phyloP scores from a whole-genome alignment of 2,329 filamentous ascomycete species.

The Ophiostoma tasmaniense region DNA sequence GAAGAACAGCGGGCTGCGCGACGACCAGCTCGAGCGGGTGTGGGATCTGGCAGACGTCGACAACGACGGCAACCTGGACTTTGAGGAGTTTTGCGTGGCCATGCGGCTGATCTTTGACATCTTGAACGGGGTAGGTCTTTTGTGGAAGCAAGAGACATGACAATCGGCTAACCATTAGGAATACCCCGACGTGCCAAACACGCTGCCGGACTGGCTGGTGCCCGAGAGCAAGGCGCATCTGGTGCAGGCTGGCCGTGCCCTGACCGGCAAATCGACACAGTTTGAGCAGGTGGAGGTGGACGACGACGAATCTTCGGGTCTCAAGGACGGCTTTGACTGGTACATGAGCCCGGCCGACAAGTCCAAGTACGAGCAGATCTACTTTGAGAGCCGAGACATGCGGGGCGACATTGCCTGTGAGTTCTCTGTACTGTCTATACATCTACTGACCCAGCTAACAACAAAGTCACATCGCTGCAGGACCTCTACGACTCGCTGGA shows the following conservation, averaged over 20 bases:
- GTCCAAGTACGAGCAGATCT: conserved; percentile 93
- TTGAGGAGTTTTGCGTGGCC: conserved; percentile 98
- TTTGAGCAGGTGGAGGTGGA: conserved; percentile 68
- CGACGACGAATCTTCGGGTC: conserved; percentile 68
- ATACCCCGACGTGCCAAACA: conserved; percentile 76
- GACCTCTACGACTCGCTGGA: conserved; percentile 78
- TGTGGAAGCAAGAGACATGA: not conserved
- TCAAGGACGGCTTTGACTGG: conserved; percentile 98
- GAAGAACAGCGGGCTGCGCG: conserved; percentile 54
- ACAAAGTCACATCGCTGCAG: conserved; percentile 56
- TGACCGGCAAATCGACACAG: conserved; percentile 68
- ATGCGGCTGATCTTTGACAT: conserved; percentile 98
- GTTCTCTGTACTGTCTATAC: not conserved
- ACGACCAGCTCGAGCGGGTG: conserved; percentile 83
- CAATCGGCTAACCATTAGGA: conserved; percentile 47
- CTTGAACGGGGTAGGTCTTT: conserved; percentile 72
- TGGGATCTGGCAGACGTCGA: conserved; percentile 98
- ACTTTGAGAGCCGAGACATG: conserved; percentile 80
- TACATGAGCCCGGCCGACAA: conserved; percentile 94
- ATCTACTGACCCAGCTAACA: not conserved
- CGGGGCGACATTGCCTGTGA: conserved; percentile 66
- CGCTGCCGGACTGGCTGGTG: conserved; percentile 90
- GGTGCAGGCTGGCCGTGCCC: conserved; percentile 70
- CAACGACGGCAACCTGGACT: conserved; percentile 93
- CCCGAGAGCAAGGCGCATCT: conserved; percentile 91